Evolutionary conservation across 176 grass and related monocot genomes (phyloP).

Genomic region (Rhipidocladum racemiflorum): DNA sequence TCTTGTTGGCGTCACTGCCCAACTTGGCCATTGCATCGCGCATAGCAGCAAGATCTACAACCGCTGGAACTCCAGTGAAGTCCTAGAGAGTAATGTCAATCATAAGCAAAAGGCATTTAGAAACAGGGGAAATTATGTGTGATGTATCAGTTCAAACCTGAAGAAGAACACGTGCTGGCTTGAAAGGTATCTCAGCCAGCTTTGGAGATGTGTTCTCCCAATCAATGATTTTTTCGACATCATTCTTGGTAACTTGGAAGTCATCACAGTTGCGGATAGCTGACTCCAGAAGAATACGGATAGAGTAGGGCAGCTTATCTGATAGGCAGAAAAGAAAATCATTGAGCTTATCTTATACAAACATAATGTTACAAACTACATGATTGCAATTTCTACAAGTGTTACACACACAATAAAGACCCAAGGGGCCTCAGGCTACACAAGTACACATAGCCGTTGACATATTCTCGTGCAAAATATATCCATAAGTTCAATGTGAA

Average conservation of each 20-base stretch:
- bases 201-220: conserved; percentile 89
- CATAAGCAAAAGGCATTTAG: conserved; percentile 23
- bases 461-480: conserved; percentile 16
- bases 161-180: conserved; percentile 91
- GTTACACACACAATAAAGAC: neutral
- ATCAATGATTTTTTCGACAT: conserved; percentile 93
- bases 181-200: conserved; percentile 90
- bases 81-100: conserved; percentile 49
- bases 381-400: neutral
- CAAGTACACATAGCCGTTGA: neutral
- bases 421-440: neutral
- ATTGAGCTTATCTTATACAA: too few species aligned
- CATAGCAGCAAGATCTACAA: conserved; percentile 97
- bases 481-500: neutral
- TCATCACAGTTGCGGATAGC: conserved; percentile 92
- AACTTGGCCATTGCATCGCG: conserved; percentile 89
- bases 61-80: conserved; percentile 90
- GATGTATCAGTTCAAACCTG: conserved; percentile 52
- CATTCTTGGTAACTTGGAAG: conserved; percentile 78
- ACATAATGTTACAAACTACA: neutral
- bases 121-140: neutral
- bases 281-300: conserved; percentile 84
- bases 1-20: conserved; percentile 87
- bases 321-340: conserved; percentile 25
- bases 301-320: conserved; percentile 90